Conservation (phyloP, 768 basidiomycete species). For the Tricholoma flavovirens region DNA sequence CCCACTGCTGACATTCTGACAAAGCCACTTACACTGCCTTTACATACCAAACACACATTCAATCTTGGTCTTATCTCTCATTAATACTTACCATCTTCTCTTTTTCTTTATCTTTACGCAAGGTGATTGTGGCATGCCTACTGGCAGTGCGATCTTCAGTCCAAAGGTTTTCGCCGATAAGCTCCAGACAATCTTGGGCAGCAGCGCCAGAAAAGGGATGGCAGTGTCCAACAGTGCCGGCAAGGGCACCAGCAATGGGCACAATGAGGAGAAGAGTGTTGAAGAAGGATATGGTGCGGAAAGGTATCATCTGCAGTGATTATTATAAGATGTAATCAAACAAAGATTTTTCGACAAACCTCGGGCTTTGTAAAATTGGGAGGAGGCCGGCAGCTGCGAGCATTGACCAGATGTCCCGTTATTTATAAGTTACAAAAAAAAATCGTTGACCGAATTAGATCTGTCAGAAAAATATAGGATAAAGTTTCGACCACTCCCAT, state of each 20-base stretch:
- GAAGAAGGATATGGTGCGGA: not conserved
- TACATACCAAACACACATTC: too few species aligned
- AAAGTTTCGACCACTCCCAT: not conserved
- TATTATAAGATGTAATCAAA: not conserved
- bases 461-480: not conserved
- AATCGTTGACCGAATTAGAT: not conserved
- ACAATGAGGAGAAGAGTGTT: not conserved
- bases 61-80: too few species aligned
- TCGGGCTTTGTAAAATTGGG: not conserved
- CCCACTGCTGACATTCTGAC: too few species aligned
- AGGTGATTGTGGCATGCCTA: not conserved
- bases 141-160: not conserved
- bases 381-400: not conserved
- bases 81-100: too few species aligned
- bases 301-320: not conserved
- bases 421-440: not conserved
- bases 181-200: conserved; percentile 3
- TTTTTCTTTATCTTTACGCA: too few species aligned
- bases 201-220: conserved; percentile 6
- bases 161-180: not conserved
- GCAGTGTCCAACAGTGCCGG: not conserved
- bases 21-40: too few species aligned
- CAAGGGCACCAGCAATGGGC: not conserved
- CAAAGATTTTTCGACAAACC: not conserved
- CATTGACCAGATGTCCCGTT: not conserved